Evolutionary conservation across 1,284 basidiomycete species (phyloP).

Genomic region (Malassezia dermatis): DNA sequence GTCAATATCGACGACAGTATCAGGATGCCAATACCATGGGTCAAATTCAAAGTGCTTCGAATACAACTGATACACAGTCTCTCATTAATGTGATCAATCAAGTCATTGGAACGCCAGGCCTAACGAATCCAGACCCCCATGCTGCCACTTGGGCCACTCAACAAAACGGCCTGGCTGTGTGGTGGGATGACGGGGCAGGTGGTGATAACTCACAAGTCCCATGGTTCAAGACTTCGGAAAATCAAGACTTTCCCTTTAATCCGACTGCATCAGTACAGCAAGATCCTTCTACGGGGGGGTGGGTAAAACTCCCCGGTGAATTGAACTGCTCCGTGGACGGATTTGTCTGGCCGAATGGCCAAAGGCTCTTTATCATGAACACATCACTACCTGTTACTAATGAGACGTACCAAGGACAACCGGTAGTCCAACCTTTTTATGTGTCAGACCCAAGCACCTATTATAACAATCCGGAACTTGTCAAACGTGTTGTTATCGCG

Average conservation of each 20-base stretch:
- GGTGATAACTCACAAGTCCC: neutral
- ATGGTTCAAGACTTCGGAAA: neutral
- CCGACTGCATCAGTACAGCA: neutral
- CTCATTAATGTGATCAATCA: neutral
- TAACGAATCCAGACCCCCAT: neutral
- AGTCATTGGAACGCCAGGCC: neutral
- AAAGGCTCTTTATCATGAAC: neutral
- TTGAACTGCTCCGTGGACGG: neutral
- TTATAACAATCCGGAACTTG: constrained; percentile 16
- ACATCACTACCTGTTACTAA: neutral
- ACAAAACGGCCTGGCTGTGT: neutral
- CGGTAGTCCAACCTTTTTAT: constrained; percentile 4
- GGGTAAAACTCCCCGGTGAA: neutral
- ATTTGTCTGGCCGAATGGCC: neutral
- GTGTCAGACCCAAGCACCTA: neutral
- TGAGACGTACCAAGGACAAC: neutral
- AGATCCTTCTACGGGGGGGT: neutral
- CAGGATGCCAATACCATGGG: neutral
- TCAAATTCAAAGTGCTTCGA: neutral
- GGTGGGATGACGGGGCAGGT: neutral
- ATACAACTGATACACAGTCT: neutral
- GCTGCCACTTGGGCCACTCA: neutral
- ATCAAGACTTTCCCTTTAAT: neutral
- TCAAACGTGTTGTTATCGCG: constrained; percentile 34
- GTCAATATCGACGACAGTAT: neutral